Evolutionary conservation across 805 yeast species (phyloP).

Genomic region (Kuraishia borneana): DNA sequence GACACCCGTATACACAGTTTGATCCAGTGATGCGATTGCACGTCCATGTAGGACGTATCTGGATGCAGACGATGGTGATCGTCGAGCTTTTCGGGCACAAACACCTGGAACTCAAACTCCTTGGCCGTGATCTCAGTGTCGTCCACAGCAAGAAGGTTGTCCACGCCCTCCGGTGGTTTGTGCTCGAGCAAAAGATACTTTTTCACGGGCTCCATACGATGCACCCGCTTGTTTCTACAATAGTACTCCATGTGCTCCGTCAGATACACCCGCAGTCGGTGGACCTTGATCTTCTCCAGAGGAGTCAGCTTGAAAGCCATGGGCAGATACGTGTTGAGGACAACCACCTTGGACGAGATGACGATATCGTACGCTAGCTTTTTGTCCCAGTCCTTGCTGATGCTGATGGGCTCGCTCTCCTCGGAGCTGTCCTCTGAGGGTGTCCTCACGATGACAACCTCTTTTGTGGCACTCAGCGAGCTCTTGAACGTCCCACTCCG

Average conservation of each 20-base stretch:
- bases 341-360: conserved; percentile 80
- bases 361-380: conserved; percentile 82
- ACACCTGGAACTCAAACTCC: conserved; percentile 81
- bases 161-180: conserved; percentile 42
- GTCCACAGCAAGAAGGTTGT: conserved; percentile 32
- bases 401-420: conserved; percentile 87
- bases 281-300: conserved; percentile 75
- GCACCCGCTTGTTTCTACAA: conserved; percentile 78
- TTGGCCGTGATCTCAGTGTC: conserved; percentile 54
- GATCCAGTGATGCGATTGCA: conserved; percentile 92
- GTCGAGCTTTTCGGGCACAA: conserved; percentile 60
- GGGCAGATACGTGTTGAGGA: conserved; percentile 76
- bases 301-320: conserved; percentile 79
- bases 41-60: conserved; percentile 68
- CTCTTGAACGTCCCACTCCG: conserved; percentile 82
- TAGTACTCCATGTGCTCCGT: conserved; percentile 89
- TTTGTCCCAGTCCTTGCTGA: conserved; percentile 89
- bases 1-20: conserved; percentile 79
- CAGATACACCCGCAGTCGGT: conserved; percentile 73
- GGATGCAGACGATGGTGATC: conserved; percentile 61
- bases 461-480: conserved; percentile 51
- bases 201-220: conserved; percentile 81
- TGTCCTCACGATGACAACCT: conserved; percentile 60
- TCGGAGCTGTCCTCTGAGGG: conserved; percentile 74
- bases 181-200: conserved; percentile 77